Evolutionary conservation across 1,139 yeast genomes (phyloP).

Genomic region (Pichia sp.): DNA sequence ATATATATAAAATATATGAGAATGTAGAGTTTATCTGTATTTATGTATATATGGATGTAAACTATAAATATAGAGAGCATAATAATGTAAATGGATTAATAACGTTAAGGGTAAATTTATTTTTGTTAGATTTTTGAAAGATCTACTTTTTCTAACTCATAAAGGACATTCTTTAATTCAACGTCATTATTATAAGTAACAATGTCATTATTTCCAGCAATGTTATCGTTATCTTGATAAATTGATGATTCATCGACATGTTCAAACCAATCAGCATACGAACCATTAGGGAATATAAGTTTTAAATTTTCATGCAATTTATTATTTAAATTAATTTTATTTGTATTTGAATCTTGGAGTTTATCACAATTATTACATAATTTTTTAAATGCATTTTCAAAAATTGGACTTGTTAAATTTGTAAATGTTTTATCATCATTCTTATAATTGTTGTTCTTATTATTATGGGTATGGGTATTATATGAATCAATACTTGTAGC

Average conservation of each 20-base stretch:
- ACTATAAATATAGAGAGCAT: no score
- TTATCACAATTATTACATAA: slow-evolving; percentile 15
- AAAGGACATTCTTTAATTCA: slow-evolving; percentile 6
- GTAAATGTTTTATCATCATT: neutral
- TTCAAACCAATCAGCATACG: slow-evolving; percentile 17
- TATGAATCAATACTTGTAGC: no score
- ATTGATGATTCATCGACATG: slow-evolving; percentile 17
- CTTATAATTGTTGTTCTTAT: neutral
- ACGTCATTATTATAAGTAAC: neutral
- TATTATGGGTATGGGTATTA: neutral
- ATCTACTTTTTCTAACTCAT: slow-evolving; percentile 11
- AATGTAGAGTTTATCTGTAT: no score
- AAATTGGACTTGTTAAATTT: slow-evolving; percentile 6
- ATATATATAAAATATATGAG: no score
- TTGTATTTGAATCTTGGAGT: slow-evolving; percentile 17
- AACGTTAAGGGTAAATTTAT: no score
- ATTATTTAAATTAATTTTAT: slow-evolving; percentile 17
- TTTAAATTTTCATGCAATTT: slow-evolving; percentile 11
- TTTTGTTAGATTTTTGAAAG: slow-evolving; percentile 3
- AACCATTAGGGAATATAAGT: slow-evolving; percentile 2
- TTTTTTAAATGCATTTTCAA: slow-evolving; percentile 21
- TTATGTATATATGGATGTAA: no score
- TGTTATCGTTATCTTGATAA: slow-evolving; percentile 12
- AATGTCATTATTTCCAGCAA: neutral
- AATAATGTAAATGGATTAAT: no score